Percentiles rank a stretch among this genome's conserved stretches.
Evolutionary conservation across 176 grass and related monocot genomes (phyloP).

Genomic region (Zea mays): Zm-B73-REFERENCE-NAM-5.0 NC_050096.1:4686001-4686500

Average conservation of each 20-base stretch:
- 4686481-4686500: no score
- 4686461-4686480: no score
- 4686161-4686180: slow-evolving; percentile 99
- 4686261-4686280: slow-evolving; percentile 41
- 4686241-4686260: slow-evolving; percentile 99
- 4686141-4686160: slow-evolving; percentile 99
- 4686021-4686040: slow-evolving; percentile 35
- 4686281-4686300: slow-evolving; percentile 16
- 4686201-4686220: slow-evolving; percentile 99
- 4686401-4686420: no score
- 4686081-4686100: slow-evolving; percentile 90
- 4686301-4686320: not conserved
- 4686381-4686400: no score
- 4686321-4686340: not conserved
- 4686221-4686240: slow-evolving; percentile 99
- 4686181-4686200: slow-evolving; percentile 97
- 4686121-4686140: slow-evolving; percentile 99
- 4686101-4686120: slow-evolving; percentile 94
- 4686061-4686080: slow-evolving; percentile 99
- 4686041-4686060: slow-evolving; percentile 97
- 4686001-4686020: slow-evolving; percentile 16
- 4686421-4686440: no score
- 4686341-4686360: no score
- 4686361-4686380: no score
- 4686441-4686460: no score